Conservation (phyloP, 768 basidiomycete genomes). For the Agaricus blazei region DNA sequence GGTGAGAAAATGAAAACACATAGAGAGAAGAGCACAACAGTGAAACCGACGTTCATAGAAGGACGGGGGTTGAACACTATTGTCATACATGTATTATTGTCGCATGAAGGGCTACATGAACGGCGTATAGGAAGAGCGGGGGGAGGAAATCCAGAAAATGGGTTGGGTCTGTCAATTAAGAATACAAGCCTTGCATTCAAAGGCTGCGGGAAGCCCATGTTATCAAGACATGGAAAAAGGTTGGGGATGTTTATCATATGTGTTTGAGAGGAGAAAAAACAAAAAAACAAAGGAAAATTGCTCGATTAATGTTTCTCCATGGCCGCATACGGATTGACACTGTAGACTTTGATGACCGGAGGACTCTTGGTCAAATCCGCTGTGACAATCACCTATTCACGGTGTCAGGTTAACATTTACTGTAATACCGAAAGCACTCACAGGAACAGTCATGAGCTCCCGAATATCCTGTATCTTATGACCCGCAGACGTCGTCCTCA, state of each 20-base stretch:
- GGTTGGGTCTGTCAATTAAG: background rate
- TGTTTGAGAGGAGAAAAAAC: background rate
- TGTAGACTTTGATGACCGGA: slow-evolving; percentile 96
- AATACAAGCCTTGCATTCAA: slow-evolving; percentile 7
- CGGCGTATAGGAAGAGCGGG: background rate
- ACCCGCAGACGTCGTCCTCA: slow-evolving; percentile 66
- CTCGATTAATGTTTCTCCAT: slow-evolving; percentile 10
- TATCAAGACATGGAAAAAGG: background rate
- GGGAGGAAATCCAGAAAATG: background rate
- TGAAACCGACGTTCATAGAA: background rate
- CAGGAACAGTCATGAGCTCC: slow-evolving; percentile 91
- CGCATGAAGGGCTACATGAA: background rate
- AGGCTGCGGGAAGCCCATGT: background rate
- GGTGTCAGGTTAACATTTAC: slow-evolving; percentile 9
- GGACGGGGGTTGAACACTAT: background rate
- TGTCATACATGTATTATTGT: background rate
- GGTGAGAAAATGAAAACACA: background rate
- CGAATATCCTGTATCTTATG: slow-evolving; percentile 95
- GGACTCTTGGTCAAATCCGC: slow-evolving; percentile 95
- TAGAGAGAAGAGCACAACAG: background rate
- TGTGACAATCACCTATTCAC: slow-evolving; percentile 80
- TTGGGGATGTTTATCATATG: background rate
- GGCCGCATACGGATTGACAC: slow-evolving; percentile 85
- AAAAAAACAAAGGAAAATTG: background rate
- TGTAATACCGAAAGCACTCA: slow-evolving; percentile 32